Base-by-base conservation (phyloP, 129 eudicot genomes). In the Glebionis coronaria region DNA sequence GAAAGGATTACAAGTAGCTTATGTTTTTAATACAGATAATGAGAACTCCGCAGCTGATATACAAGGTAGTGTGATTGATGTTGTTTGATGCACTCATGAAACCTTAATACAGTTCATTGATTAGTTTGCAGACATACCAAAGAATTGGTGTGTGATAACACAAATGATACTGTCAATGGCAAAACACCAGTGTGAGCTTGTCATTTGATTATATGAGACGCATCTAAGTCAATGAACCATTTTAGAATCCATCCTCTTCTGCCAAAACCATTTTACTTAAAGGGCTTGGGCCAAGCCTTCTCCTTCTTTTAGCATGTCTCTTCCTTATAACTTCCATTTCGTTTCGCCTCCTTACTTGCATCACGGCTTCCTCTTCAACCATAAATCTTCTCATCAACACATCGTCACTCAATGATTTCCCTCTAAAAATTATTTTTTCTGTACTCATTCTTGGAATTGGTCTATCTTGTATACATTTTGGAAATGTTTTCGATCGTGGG, bases 321-420 rank as follows among this genome's bases (percentile, higher is more conserved):
- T 64, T 93, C 73, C 95, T 88, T 73, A 93, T 86, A 12, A 93
- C 70, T 50, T 93, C 98, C 98, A 93, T 88, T 67, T 93, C 78
- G 65, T 93, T 88, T 71, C 92, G 86, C 61, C 91, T 82, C 63
- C 94, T 86, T 6, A 82, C 85, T 77, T 93, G 96, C 95, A 88
- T 86, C 96, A 92, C 88, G 51, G 96, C 96, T 75, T 88, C 98
- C 63, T 93, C 98, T 73, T 86, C 98, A 12, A 82, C 64, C 12
- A 93, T 91, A 80, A 93, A 93, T 70, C 98, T 82, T 65, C 87
- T 88, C 98, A 93, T 93, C 68, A 93, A 65, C 16, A 86, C 96
- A 63, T 93, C 96, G 21, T 93, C 97, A 0, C 79, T 93, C 65
- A 93, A 79, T 0, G 98, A 93, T 53, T 93, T 93, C 31, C 98